These are phyloP conservation scores for Agastache rugosa DNA, from an alignment of 257 asterid genomes.

Conservation along the genomic window DNA sequence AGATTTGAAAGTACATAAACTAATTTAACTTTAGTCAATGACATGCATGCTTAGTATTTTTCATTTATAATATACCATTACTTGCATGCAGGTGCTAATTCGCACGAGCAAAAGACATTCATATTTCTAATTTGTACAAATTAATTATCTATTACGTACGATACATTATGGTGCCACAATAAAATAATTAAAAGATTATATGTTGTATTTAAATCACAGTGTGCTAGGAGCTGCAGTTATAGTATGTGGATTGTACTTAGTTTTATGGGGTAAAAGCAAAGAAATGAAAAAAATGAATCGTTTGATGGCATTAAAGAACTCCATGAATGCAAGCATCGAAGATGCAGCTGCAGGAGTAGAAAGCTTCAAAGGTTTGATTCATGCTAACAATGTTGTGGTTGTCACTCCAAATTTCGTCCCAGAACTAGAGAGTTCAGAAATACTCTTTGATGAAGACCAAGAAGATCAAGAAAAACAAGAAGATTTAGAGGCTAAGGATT, in stretches of 20 bases:
- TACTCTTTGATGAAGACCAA: neutral
- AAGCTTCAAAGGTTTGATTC: constrained; percentile 28
- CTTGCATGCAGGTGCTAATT: no score
- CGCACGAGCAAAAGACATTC: no score
- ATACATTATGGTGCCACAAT: no score
- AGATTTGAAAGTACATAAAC: no score
- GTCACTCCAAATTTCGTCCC: constrained; percentile 43
- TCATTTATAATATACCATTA: no score
- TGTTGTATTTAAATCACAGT: constrained; percentile 34
- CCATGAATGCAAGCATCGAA: neutral
- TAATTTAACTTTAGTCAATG: no score
- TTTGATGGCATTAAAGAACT: constrained; percentile 40
- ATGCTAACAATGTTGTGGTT: constrained; percentile 23
- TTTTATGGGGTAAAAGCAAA: constrained; percentile 70
- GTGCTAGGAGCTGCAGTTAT: constrained; percentile 63
- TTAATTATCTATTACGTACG: no score
- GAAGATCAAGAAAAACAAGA: constrained; percentile 15
- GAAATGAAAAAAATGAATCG: constrained; percentile 52
- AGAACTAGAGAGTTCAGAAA: neutral
- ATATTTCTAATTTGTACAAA: no score
- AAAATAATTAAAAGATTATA: neutral
- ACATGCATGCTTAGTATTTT: no score
- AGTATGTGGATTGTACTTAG: constrained; percentile 58
- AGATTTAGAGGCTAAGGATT: constrained; percentile 37
- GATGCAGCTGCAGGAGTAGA: constrained; percentile 13